phyloP scores from a whole-genome alignment of 2,329 filamentous ascomycete species.

The Apiospora koreana region DNA sequence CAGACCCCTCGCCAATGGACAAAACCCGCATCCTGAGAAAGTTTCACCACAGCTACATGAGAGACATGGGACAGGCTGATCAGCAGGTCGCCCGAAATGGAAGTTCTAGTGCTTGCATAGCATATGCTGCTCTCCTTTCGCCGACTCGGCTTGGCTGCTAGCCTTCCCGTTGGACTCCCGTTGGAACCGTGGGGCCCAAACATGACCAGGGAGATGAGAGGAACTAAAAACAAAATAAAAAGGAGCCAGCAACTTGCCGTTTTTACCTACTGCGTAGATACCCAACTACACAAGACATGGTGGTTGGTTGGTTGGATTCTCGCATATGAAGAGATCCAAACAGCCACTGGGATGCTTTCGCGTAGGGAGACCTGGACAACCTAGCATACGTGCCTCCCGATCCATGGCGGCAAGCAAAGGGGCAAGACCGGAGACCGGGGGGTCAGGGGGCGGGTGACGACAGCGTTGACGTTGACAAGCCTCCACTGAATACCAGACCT shows the following conservation, averaged over 20 bases:
- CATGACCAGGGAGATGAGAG: background rate
- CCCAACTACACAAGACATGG: background rate
- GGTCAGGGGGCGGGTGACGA: background rate
- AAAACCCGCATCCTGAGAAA: background rate
- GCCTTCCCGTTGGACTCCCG: background rate
- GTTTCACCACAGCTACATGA: background rate
- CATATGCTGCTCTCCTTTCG: background rate
- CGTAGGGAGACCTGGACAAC: no score
- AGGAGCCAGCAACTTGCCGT: background rate
- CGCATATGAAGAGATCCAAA: background rate
- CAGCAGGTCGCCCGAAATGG: constrained; percentile 1
- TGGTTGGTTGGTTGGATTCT: no score
- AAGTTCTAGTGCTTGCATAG: constrained; percentile 1
- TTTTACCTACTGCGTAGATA: background rate
- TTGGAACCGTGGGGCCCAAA: background rate
- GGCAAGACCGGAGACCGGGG: background rate
- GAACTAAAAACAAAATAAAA: background rate
- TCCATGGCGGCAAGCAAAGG: background rate
- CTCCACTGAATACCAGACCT: background rate
- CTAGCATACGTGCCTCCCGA: background rate
- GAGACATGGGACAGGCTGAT: background rate
- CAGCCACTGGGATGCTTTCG: background rate
- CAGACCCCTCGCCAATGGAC: background rate
- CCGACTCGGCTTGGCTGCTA: background rate
- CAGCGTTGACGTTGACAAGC: background rate